phyloP scores from a whole-genome alignment of 2,329 filamentous ascomycete species.

The Diaporthe australafricana region DNA sequence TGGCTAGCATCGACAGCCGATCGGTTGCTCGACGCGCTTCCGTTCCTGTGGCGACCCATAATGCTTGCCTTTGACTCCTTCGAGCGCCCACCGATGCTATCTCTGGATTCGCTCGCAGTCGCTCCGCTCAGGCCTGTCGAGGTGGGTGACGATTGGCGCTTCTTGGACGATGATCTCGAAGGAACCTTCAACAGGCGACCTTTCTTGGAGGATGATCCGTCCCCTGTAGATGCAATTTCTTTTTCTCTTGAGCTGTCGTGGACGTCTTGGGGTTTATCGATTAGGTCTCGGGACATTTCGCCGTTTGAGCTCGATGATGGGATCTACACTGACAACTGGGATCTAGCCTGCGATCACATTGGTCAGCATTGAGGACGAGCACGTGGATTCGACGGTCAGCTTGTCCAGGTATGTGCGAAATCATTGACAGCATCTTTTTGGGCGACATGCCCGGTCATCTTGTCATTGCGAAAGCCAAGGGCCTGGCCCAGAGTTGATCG shows the following conservation, averaged over 20 bases:
- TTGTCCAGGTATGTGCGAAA: not conserved
- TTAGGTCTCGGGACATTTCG: constrained; percentile 48
- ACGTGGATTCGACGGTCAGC: constrained; percentile 6
- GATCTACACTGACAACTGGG: constrained; percentile 34
- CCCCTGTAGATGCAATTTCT: constrained; percentile 54
- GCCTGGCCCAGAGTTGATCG: not conserved
- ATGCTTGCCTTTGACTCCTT: constrained; percentile 76
- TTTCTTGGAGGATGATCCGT: constrained; percentile 58
- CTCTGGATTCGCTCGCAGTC: constrained; percentile 68
- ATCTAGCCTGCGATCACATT: constrained; percentile 31
- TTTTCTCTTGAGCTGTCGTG: constrained; percentile 58
- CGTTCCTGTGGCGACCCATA: constrained; percentile 71
- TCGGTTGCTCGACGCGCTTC: constrained; percentile 75
- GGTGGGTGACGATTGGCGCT: constrained; percentile 69
- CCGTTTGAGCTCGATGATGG: constrained; percentile 30
- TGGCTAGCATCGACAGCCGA: constrained; percentile 66
- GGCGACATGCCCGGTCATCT: not conserved
- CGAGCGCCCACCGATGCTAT: constrained; percentile 73
- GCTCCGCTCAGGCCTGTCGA: constrained; percentile 70
- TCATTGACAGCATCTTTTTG: not conserved
- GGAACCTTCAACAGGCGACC: constrained; percentile 68
- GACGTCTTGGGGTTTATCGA: constrained; percentile 49
- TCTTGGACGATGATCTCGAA: constrained; percentile 72
- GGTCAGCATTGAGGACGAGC: constrained; percentile 30
- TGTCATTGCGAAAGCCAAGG: constrained; percentile 19